phyloP scores from a whole-genome alignment of 257 asterid species.

The Misopates orontium region DNA sequence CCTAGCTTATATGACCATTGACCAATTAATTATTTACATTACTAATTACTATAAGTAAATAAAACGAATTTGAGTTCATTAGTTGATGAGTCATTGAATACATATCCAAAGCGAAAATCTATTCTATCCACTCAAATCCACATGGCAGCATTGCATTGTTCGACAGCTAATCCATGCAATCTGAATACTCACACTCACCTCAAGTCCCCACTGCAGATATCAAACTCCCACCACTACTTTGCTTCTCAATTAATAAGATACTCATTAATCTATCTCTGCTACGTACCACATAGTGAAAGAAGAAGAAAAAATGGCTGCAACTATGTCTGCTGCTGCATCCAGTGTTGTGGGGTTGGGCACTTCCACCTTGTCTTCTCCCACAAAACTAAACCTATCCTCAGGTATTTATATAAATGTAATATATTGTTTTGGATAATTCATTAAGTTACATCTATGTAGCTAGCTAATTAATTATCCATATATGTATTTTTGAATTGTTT shows the following conservation, averaged over 20 bases:
- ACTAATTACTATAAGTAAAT: too few species aligned
- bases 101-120: slow-evolving; percentile 36
- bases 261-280: neutral
- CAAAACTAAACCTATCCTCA: slow-evolving; percentile 47
- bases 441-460: too few species aligned
- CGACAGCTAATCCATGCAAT: slow-evolving; percentile 49
- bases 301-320: slow-evolving; percentile 49
- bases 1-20: too few species aligned
- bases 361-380: slow-evolving; percentile 55
- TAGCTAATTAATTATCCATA: too few species aligned
- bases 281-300: slow-evolving; percentile 10
- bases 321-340: slow-evolving; percentile 72
- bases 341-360: slow-evolving; percentile 67
- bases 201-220: slow-evolving; percentile 30
- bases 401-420: too few species aligned
- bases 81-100: slow-evolving; percentile 22
- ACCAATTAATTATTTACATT: too few species aligned
- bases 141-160: slow-evolving; percentile 59
- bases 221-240: slow-evolving; percentile 22
- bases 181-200: slow-evolving; percentile 41
- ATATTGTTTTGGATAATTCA: too few species aligned
- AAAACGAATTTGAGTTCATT: too few species aligned
- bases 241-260: slow-evolving; percentile 23
- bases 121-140: slow-evolving; percentile 68
- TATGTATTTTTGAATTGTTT: neutral